Evolutionary conservation across 2,329 filamentous ascomycete species (phyloP).

Genomic region (Bretziella fagacearum): DNA sequence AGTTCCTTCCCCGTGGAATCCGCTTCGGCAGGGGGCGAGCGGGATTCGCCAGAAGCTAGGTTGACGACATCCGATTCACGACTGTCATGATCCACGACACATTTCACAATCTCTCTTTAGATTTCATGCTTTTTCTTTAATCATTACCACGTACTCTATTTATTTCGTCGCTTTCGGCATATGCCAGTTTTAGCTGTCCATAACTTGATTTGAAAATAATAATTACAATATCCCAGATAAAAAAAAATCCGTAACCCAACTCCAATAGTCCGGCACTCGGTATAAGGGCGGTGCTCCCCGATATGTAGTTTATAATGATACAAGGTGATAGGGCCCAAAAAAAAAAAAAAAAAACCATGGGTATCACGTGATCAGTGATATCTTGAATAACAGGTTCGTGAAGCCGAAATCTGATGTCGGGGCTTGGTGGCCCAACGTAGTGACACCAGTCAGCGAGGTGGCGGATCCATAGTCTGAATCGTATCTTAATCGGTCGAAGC

Average conservation of each 20-base stretch:
- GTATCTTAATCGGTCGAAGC: constrained; percentile 55
- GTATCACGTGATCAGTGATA: neutral
- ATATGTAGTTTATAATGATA: neutral
- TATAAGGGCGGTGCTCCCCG: neutral
- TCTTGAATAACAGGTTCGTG: constrained; percentile 1
- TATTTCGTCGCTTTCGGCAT: neutral
- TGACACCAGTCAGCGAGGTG: too few species aligned
- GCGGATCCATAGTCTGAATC: neutral
- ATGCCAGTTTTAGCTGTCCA: neutral
- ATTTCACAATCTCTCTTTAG: neutral
- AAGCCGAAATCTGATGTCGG: neutral
- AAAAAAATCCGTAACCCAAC: neutral
- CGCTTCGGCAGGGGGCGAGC: constrained; percentile 45
- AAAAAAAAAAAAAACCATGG: too few species aligned
- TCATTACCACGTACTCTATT: neutral
- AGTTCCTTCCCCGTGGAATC: constrained; percentile 52
- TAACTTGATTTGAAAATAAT: neutral
- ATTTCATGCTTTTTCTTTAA: neutral
- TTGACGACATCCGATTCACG: neutral
- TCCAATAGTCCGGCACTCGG: neutral
- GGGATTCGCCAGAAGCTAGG: constrained; percentile 33
- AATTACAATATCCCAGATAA: constrained; percentile 3
- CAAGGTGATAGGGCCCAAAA: neutral
- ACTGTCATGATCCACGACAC: neutral
- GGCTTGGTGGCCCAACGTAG: too few species aligned